Conservation (phyloP, 176 grass and related monocot genomes). For the Themeda triandra region DNA sequence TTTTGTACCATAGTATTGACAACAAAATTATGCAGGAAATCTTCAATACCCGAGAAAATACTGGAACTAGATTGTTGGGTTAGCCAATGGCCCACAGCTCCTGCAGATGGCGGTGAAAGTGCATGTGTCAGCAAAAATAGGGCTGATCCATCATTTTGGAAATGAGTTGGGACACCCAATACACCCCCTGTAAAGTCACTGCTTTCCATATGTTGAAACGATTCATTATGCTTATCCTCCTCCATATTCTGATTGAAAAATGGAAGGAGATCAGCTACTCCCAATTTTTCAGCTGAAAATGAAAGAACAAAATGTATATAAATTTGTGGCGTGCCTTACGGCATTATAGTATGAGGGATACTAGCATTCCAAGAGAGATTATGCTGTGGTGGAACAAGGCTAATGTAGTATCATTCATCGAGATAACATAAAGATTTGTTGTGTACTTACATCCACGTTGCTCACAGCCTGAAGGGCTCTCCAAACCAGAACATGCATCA, state of each 20-base stretch:
- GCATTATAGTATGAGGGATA: background rate
- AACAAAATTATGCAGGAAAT: conserved; percentile 4
- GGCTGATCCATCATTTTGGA: conserved; percentile 81
- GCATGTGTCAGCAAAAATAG: conserved; percentile 74
- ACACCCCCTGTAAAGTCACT: conserved; percentile 30
- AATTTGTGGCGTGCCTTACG: background rate
- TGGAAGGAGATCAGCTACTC: conserved; percentile 42
- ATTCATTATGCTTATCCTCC: conserved; percentile 39
- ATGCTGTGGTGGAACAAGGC: background rate
- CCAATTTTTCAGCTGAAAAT: conserved; percentile 55
- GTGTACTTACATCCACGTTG: conserved; percentile 21
- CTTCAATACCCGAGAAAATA: conserved; percentile 32
- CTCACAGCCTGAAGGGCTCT: conserved; percentile 27
- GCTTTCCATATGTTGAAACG: conserved; percentile 31
- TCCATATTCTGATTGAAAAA: conserved; percentile 60
- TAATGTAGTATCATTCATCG: background rate
- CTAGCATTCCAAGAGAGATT: background rate
- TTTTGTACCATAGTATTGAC: conserved; percentile 7
- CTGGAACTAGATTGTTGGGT: conserved; percentile 23
- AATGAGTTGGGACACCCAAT: conserved; percentile 85
- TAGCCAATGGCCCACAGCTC: conserved; percentile 68
- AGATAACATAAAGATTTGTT: conserved; percentile 13
- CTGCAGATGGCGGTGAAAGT: conserved; percentile 64
- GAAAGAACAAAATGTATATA: conserved; percentile 17
- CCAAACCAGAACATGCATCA: conserved; percentile 40